Percentiles rank a stretch among this genome's conserved stretches.
These are phyloP conservation scores for Lepidium aucheri DNA, from an alignment of 345 rosid genomes.

Conservation along the genomic window DNA sequence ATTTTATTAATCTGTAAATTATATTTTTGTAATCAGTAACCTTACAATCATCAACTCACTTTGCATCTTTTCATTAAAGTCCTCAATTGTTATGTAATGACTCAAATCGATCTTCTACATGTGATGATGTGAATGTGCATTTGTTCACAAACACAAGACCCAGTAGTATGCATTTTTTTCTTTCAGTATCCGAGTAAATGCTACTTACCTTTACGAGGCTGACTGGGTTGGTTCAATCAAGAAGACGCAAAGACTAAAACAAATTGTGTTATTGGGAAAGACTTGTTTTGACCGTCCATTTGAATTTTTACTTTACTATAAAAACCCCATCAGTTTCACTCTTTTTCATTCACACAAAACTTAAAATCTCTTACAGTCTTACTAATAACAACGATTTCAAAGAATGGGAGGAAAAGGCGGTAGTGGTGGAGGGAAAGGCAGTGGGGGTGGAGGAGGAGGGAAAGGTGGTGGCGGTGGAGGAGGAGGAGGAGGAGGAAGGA, in stretches of 20 bases:
- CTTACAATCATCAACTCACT: background rate
- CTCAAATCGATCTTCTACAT: background rate
- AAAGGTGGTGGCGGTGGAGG: background rate
- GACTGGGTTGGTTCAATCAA: background rate
- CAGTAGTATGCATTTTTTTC: background rate
- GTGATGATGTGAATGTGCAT: background rate
- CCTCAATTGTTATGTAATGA: background rate
- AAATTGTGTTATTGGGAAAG: conserved; percentile 5
- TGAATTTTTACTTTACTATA: background rate
- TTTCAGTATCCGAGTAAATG: background rate
- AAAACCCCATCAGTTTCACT: background rate
- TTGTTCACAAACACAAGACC: background rate
- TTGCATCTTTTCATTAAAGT: background rate
- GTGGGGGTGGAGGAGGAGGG: background rate
- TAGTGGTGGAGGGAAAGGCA: too few species aligned
- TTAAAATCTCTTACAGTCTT: background rate
- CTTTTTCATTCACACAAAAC: background rate
- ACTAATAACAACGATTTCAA: background rate
- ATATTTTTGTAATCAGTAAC: background rate
- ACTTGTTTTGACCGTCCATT: conserved; percentile 5
- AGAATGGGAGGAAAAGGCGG: conserved; percentile 25
- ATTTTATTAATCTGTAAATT: background rate
- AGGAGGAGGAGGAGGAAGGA: background rate
- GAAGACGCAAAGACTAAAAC: background rate
- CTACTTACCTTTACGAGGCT: background rate